Base-by-base conservation (phyloP, 106 monocot genomes). In the Alisma plantagoaquatica region DNA sequence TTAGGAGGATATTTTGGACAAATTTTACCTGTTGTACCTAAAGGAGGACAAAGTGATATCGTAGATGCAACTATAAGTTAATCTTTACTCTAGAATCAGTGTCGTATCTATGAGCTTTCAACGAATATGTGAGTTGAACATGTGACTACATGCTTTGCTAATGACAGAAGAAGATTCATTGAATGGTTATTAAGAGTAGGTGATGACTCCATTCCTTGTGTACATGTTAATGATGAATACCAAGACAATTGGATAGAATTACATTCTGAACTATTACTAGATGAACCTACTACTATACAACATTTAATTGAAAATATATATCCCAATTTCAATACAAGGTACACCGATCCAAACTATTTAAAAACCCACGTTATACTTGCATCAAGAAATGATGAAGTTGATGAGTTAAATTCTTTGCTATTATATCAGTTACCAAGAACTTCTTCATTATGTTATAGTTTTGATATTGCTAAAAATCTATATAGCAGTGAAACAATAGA, bases 1-100 rank as follows among this genome's bases (percentile, higher is more conserved):
- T 18, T 66, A 31, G 54, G 53, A 25, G 66, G 52, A 7, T 65
- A 73, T 54, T 73, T 73, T 31, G 0, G 65, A 22, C 60, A 73
- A 18, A 64, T 66, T 15, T 27, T 73, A 2, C 60, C 3, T 32
- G 30, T 73, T 22, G 29, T 59, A 2, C 52, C 43, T 2, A 58
- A 53, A 4, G 60, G 65, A 3, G 15, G 4, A 15, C 17, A 47
- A 12, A 27, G 27, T 16, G 41, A 52, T n/a, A 66, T 51, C 33
- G 49, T 66, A 1, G 10, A 1, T 15, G 27, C 59, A 1, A 30
- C 59, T 11, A 12, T 66, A 1, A 3, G 18, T 14, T 31, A 21
- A 5, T 65, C 57, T 9, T 20, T 11, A 6, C 9, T 59, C 1
- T 72, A 50, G 58, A 7, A 56, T 2, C 11, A 57, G 7, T 27